Evolutionary conservation across 768 basidiomycete genomes (phyloP), one percentile per base, ranked within the genome.

Genomic region (Leccinum imitatum): DNA sequence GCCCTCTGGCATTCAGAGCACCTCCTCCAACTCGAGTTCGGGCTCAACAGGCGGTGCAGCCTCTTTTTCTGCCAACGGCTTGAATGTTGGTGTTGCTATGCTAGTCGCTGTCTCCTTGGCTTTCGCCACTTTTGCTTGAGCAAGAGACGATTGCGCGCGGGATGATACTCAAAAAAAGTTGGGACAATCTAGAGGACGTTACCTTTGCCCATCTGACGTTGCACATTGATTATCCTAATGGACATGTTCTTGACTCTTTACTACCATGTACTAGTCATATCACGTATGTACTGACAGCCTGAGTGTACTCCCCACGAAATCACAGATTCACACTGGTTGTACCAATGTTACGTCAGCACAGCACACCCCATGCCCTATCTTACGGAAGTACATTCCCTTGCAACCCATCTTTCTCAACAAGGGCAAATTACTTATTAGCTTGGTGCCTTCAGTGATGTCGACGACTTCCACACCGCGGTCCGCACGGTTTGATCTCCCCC

Each of bases 401-500:
- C 41, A 13, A 33, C 33, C 13, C 33, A 33, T 27, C 50, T 4
- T 31, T 17, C 17, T 41, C 17, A 41, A 17, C 50, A 30, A 50
- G 23, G 11, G 33, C 33, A 33, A 33, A 11, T 33, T 13, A 13
- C 33, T 27, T 7, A 17, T 44, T 11, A 11, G 14, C 31, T 21
- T 31, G 39, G 59, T 59, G 3, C 14, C 11, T 10, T 54, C 57
- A 63, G n/a, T 37, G 19, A 75, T 73, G 72, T 73, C 73, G 19
- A 37, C 72, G 14, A 61, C 67, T 3, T 62, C 66, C 25, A 75
- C 72, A 47, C 73, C 71, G 6, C 71, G 56, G 53, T 53, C 73
- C 7, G 51, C 70, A 27, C 70, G 72, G 53, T 69, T 80, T 50
- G 76, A 82, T 66, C 67, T 77, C 19, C 79, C 82, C 10, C 51